A percentile compares a stretch with the other conserved stretches of the same genome.
Evolutionary conservation across 2,329 filamentous ascomycete species (phyloP).

Genomic region (Colletotrichum nymphaeae): DNA sequence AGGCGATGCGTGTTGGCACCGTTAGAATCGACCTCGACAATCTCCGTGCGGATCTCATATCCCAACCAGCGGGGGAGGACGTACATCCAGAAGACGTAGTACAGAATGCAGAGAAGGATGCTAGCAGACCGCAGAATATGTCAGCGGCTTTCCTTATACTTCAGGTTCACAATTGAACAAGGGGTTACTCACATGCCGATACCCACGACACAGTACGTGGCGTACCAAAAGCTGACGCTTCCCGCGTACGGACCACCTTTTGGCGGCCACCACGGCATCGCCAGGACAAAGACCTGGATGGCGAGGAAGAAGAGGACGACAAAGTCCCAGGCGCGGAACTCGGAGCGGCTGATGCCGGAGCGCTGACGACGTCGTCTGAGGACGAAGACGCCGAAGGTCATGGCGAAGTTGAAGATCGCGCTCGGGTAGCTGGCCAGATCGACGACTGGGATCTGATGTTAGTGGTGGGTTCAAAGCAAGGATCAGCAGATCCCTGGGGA

Average conservation of each 20-base stretch:
- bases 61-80: constrained; percentile 62
- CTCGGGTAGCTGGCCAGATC: constrained; percentile 69
- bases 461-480: not conserved
- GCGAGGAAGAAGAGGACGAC: constrained; percentile 69
- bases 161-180: not conserved
- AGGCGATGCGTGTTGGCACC: constrained; percentile 58
- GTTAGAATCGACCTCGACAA: constrained; percentile 58
- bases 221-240: constrained; percentile 80
- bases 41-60: constrained; percentile 67
- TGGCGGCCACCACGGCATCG: constrained; percentile 80
- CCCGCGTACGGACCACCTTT: constrained; percentile 67
- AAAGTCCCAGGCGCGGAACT: constrained; percentile 70
- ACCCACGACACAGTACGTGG: constrained; percentile 73
- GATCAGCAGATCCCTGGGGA: constrained; percentile 40
- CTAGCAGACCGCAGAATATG: constrained; percentile 44
- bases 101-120: constrained; percentile 63
- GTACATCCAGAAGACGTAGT: constrained; percentile 70
- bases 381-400: constrained; percentile 68
- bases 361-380: constrained; percentile 66
- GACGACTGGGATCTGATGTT: constrained; percentile 56
- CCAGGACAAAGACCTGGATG: constrained; percentile 70
- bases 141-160: not conserved
- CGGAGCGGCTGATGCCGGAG: constrained; percentile 57
- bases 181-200: constrained; percentile 67
- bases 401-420: constrained; percentile 66